Conservation (phyloP, 2,329 filamentous ascomycete genomes). For the Colletotrichum sp. region DNA sequence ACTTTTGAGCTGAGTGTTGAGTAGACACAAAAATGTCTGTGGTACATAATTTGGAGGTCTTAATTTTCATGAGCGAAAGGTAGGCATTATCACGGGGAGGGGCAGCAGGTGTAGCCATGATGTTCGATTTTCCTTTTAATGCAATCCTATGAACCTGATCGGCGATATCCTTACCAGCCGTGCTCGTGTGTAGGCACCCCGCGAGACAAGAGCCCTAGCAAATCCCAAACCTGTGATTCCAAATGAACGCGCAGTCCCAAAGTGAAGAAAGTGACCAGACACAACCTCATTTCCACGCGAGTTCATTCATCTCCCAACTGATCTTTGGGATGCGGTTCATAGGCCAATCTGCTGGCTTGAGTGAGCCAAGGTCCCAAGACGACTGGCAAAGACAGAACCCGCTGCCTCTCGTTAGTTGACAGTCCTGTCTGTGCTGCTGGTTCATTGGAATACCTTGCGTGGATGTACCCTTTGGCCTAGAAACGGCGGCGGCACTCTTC, state of each 20-base stretch:
- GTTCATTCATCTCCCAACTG: too few relatives aligned
- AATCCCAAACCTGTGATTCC: neutral
- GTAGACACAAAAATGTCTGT: neutral
- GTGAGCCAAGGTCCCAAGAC: too few relatives aligned
- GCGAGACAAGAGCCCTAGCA: neutral
- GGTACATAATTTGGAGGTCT: neutral
- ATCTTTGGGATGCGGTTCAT: too few relatives aligned
- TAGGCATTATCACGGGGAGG: too few relatives aligned
- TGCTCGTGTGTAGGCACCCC: accelerated
- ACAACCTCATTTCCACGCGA: too few relatives aligned
- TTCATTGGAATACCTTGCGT: neutral
- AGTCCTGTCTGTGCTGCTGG: too few relatives aligned
- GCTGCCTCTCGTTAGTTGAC: too few relatives aligned
- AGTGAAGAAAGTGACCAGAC: neutral
- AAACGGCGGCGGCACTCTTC: neutral
- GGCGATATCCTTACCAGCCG: neutral
- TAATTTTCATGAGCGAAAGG: neutral
- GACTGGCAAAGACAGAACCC: too few relatives aligned
- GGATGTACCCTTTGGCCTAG: neutral
- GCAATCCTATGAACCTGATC: neutral
- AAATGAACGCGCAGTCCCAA: neutral
- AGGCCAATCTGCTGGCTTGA: too few relatives aligned
- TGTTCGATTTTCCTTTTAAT: neutral
- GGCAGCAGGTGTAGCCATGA: neutral
- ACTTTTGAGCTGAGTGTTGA: constrained; percentile 15